Percentiles rank a stretch among this genome's conserved stretches.
These are phyloP conservation scores for Mycothermus thermophilus DNA, from an alignment of 495 filamentous ascomycete genomes.

Conservation along the genomic window DNA sequence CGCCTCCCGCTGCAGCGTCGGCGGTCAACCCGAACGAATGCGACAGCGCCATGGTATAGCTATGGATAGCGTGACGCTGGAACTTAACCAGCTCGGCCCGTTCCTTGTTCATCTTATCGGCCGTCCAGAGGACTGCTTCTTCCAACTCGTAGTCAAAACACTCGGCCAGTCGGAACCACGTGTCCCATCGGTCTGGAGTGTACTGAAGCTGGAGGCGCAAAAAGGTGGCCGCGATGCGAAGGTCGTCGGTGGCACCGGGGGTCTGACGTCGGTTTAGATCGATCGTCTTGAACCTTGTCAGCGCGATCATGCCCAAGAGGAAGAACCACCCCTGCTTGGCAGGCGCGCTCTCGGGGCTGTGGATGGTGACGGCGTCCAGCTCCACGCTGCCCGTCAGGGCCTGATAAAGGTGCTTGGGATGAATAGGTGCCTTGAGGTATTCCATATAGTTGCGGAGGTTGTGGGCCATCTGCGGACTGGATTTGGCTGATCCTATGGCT, in stretches of 20 bases:
- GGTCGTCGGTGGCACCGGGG: slow-evolving; percentile 66
- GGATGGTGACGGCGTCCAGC: slow-evolving; percentile 38
- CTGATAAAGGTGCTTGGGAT: slow-evolving; percentile 66
- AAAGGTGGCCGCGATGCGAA: slow-evolving; percentile 69
- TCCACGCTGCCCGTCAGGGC: slow-evolving; percentile 62
- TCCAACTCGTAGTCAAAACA: slow-evolving; percentile 85
- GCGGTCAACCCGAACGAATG: slow-evolving; percentile 47
- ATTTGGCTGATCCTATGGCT: slow-evolving; percentile 44
- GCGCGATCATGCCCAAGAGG: slow-evolving; percentile 69
- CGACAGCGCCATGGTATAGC: slow-evolving; percentile 81
- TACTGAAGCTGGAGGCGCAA: slow-evolving; percentile 79
- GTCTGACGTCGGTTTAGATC: slow-evolving; percentile 59
- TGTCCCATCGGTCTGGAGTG: slow-evolving; percentile 76
- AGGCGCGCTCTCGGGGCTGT: slow-evolving; percentile 38
- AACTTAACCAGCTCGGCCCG: slow-evolving; percentile 55
- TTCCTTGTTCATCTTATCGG: slow-evolving; percentile 88
- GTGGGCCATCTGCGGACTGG: slow-evolving; percentile 51
- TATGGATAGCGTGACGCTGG: slow-evolving; percentile 79
- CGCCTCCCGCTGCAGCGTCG: slow-evolving; percentile 29
- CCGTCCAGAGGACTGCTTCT: slow-evolving; percentile 84
- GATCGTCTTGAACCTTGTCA: slow-evolving; percentile 71
- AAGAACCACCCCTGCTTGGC: slow-evolving; percentile 88
- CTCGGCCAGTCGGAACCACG: slow-evolving; percentile 90
- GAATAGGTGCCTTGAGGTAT: slow-evolving; percentile 66
- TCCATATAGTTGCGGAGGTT: slow-evolving; percentile 63